Evolutionary conservation across 768 basidiomycete genomes (phyloP).

Genomic region (Mycena vitilis): DNA sequence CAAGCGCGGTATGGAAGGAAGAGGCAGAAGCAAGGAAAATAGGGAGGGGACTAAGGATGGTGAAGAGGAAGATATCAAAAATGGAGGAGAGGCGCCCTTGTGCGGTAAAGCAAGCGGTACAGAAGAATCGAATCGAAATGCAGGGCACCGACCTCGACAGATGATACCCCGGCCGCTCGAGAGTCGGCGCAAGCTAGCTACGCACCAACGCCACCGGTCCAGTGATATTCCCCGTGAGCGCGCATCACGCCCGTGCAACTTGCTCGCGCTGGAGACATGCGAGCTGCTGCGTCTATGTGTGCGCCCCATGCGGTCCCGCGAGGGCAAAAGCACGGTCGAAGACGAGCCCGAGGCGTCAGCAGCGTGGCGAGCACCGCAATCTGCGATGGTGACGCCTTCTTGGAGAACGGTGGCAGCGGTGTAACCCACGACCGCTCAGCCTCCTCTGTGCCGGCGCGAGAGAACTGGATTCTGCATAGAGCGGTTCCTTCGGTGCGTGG

Average conservation of each 20-base stretch:
- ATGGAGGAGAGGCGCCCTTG: too few relatives aligned
- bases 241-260: conserved; percentile 69
- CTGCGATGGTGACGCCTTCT: not conserved
- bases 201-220: conserved; percentile 66
- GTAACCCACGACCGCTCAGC: conserved; percentile 25
- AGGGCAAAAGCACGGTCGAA: not conserved
- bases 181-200: too few relatives aligned
- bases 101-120: too few relatives aligned
- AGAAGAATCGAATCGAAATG: too few relatives aligned
- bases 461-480: conserved; percentile 52
- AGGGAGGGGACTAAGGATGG: too few relatives aligned
- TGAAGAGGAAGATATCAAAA: too few relatives aligned
- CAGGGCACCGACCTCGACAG: too few relatives aligned
- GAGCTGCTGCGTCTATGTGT: conserved; percentile 19
- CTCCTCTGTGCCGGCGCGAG: conserved; percentile 23
- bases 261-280: conserved; percentile 16
- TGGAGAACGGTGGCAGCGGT: not conserved
- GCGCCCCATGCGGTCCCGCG: conserved; percentile 9
- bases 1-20: too few relatives aligned
- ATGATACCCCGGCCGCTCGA: too few relatives aligned
- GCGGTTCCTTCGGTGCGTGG: conserved; percentile 13
- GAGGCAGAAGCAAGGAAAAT: too few relatives aligned
- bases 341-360: not conserved
- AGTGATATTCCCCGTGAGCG: conserved; percentile 69
- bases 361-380: too few relatives aligned